Evolutionary conservation across 495 filamentous ascomycete species (phyloP), one percentile per base, ranked within the genome.

Genomic region (Penicillium manginii): DNA sequence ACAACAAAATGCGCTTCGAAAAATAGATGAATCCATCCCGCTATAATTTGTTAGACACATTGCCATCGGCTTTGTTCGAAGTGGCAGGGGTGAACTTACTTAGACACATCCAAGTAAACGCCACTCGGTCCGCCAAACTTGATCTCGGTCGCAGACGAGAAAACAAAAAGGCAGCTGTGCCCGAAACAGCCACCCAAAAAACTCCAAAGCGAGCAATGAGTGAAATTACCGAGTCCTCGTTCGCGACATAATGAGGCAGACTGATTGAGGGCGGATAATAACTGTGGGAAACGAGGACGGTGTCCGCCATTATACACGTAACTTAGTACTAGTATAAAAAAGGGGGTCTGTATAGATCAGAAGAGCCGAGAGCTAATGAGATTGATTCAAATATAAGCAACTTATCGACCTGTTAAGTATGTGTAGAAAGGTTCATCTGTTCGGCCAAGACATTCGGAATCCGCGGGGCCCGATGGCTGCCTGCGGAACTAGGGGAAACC

Each of bases 1-100:
- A 80, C 63, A 51, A 84, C 79, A 65, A 84, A 92, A 72, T 90
- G 90, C 42, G 86, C 87, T 79, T 93, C 90, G 63, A 93, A 88
- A 64, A 90, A 81, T 31, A 87, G 75, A 66, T 93, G 90, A 31
- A 92, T 83, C 56, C 50, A 76, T 23, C 84, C 83, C 57, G 70
- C 86, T 90, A 33, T 14, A 33, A n/a, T 22, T 14, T 23, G 32
- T 43, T 18, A 64, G 45, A 22, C 19, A 1, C 9, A 23, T 23
- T 26, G 21, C 12, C 26, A 29, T 26, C 22, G 10, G 10, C 2
- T 4, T 47, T 47, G 19, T n/a, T 21, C 19, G 15, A n/a, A 8
- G n/a, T 15, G 40, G 7, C n/a, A 0, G n/a, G 22, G 6, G 2
- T 7, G 45, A 23, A 12, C 9, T 45, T 23, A 47, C 45, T 47